These are phyloP conservation scores for Elongisporangium anandrum DNA, from an alignment of 352 stramenopile genomes.

Conservation along the genomic window DNA sequence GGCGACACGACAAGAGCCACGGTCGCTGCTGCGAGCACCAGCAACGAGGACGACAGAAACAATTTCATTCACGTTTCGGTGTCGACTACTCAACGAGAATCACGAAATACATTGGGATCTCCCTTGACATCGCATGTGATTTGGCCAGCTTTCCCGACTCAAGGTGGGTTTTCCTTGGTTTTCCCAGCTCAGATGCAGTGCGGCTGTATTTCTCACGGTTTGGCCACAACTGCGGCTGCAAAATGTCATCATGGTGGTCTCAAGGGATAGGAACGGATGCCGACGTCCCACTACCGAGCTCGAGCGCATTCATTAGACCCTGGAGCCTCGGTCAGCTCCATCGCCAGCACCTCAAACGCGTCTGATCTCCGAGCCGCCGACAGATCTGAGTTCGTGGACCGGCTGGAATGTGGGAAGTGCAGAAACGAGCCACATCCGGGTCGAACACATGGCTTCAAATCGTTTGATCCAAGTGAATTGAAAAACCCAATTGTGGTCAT, in stretches of 20 bases:
- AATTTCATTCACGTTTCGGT: not conserved
- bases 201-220: not conserved
- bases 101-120: not conserved
- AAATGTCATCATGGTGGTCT: not conserved
- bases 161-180: not conserved
- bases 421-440: no score
- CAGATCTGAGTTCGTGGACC: not conserved
- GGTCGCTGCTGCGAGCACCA: not conserved
- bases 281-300: not conserved
- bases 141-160: not conserved
- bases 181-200: not conserved
- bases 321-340: no score
- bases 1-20: not conserved
- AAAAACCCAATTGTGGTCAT: not conserved
- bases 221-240: not conserved
- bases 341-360: not conserved
- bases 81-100: not conserved
- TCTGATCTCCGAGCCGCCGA: not conserved
- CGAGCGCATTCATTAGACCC: not conserved
- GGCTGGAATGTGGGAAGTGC: not conserved
- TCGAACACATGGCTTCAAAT: no score
- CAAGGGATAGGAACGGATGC: not conserved
- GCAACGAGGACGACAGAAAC: not conserved
- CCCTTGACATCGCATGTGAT: not conserved
- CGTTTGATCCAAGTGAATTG: no score